phyloP scores from a whole-genome alignment of 257 asterid species.

The Solanum sitiens region DNA sequence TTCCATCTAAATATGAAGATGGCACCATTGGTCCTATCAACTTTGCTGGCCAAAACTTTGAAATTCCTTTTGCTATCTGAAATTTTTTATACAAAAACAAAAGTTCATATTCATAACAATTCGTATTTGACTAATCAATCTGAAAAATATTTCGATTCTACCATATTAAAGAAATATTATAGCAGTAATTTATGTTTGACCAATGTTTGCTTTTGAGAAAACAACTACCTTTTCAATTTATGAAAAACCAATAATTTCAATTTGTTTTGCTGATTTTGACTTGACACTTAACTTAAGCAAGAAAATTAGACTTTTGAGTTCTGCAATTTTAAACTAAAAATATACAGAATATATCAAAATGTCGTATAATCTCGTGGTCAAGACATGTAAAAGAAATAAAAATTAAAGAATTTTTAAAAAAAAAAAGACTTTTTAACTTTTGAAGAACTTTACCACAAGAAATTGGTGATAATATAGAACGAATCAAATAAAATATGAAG shows the following conservation, averaged over 20 bases:
- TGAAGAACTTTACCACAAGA: neutral
- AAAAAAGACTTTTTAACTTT: neutral
- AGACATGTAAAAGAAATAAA: neutral
- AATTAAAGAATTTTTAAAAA: neutral
- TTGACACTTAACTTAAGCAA: accelerated
- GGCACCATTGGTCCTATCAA: conserved; percentile 67
- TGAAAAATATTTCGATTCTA: neutral
- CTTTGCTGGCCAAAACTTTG: conserved; percentile 42
- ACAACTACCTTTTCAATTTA: neutral
- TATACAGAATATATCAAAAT: neutral
- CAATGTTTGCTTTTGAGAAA: neutral
- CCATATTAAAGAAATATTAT: neutral
- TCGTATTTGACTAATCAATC: neutral
- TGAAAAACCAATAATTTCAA: neutral
- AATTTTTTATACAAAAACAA: neutral
- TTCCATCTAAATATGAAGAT: conserved; percentile 47
- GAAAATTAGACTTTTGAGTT: neutral
- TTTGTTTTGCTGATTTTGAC: accelerated
- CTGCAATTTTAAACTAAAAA: accelerated
- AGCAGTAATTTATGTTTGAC: neutral
- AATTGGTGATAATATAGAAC: neutral
- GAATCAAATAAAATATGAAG: neutral
- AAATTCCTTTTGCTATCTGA: conserved; percentile 36
- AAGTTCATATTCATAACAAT: neutral
- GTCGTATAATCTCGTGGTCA: accelerated